Base-by-base conservation (phyloP, 495 filamentous ascomycete genomes). In the Lindgomyces ingoldianus region DNA sequence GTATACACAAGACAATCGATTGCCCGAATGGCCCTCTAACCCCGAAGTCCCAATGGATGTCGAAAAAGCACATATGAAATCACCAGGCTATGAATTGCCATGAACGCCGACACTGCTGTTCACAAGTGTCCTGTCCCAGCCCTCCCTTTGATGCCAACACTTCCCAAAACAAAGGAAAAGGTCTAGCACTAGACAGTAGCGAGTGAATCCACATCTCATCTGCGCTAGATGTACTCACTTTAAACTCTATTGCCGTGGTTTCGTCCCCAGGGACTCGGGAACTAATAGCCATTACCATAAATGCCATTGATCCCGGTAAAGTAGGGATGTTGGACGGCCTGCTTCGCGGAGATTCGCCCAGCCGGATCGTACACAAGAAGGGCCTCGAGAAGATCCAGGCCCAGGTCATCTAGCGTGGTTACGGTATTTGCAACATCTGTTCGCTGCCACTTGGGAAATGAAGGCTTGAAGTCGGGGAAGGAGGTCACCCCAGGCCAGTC, bases 391-490 rank as follows among this genome's bases (percentile, higher is more conserved):
- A 99, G 86, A 71, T 97, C 90, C 14, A 91, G 81, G 16, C 94
- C 95, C 22, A 84, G 77, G 8, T 84, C 80, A n/a, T 95, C 91
- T 65, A 91, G 77, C 9, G 81, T 81, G 10, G 82, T 78, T 1
- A 89, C 83, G 33, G 90, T 77, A 33, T 76, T 75, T 45, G 78
- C 78, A 3, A 80, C 76, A 47, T 81, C 77, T 64, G 93, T 90
- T 48, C 95, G 88, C 44, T 80, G 78, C 94, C 94, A 99, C 80
- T 96, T 96, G 63, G 94, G 94, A 80, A 99, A 99, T 3, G 90
- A 93, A 33, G 89, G 67, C 77, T 99, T 99, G 84, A 92, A 99
- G 74, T 99, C 95, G 46, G 95, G 94, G 79, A 96, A 97, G 18
- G 90, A 91, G 18, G 93, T 96, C 42, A 99, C 95, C 64, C 94